Evolutionary conservation across 805 yeast species (phyloP), one percentile per base, ranked within the genome.

Genomic region (Starmerella apis): DNA sequence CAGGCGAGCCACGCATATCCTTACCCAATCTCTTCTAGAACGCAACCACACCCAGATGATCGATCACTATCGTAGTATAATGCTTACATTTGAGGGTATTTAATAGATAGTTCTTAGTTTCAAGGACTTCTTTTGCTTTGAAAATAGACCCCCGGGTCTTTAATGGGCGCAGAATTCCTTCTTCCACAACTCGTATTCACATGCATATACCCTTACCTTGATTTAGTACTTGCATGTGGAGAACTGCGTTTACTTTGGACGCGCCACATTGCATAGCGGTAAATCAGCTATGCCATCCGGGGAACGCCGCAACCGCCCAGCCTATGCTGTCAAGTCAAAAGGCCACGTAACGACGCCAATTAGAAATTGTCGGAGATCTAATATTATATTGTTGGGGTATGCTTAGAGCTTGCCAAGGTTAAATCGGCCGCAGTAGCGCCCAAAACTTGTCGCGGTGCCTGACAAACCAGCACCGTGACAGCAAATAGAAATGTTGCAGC

Each of bases 201-300:
- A 38, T 38, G 43, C 32, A 20, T 24, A 5, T 14, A 20, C 44
- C 44, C 44, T 27, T 7, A 16, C 44, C 44, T 23, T 13, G 4
- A 9, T 18, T 38, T 27, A 18, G 44, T 9, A 32, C 31, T 18
- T 41, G 33, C 44, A 41, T 41, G 44, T 25, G 44, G 44, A 19
- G 33, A 41, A 25, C 20, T 10, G 42, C 24, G 10, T 8, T 32
- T 27, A 14, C 43, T 32, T 23, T 16, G 33, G 32, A 41, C 44
- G 44, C 44, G 44, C 44, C 44, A 41, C 44, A 32, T 24, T 41
- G 44, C 44, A 27, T 31, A 10, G 35, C 35, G n/a, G n/a, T n/a
- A n/a, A n/a, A n/a, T n/a, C n/a, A n/a, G n/a, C n/a, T n/a, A n/a
- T n/a, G n/a, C n/a, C n/a, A n/a, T n/a, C n/a, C n/a, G n/a, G n/a